phyloP scores from a whole-genome alignment of 257 asterid species.

The Mentha longifolia region DNA sequence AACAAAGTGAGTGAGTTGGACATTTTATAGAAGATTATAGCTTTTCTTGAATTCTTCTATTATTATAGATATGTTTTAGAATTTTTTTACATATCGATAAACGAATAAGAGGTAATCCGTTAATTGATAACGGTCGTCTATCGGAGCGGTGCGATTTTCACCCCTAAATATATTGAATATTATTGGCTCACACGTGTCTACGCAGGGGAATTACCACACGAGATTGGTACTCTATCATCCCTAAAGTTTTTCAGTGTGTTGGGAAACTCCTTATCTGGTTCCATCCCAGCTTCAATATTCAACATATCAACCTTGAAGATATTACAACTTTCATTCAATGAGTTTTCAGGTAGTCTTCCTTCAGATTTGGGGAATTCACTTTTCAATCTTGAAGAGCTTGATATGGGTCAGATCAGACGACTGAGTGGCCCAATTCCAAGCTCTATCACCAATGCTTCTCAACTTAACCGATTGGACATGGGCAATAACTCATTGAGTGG shows the following conservation, averaged over 20 bases:
- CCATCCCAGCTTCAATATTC: slow-evolving; percentile 2
- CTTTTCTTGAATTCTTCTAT: too few species aligned
- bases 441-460: slow-evolving; percentile 36
- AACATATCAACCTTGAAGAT: neutral
- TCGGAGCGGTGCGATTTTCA: too few species aligned
- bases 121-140: too few species aligned
- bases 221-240: slow-evolving; percentile 1
- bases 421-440: neutral
- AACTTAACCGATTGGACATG: slow-evolving; percentile 27
- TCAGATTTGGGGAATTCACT: neutral
- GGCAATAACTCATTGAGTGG: slow-evolving; percentile 21
- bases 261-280: slow-evolving; percentile 2
- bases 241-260: neutral
- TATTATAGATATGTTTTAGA: too few species aligned
- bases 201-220: slow-evolving; percentile 34
- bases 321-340: neutral
- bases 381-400: neutral
- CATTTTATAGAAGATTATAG: too few species aligned
- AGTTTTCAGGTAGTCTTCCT: neutral
- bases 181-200: too few species aligned
- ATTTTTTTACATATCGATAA: too few species aligned
- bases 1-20: too few species aligned
- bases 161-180: too few species aligned
- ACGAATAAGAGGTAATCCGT: too few species aligned
- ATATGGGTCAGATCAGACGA: neutral